Conservation (phyloP, 441 rosid genomes). For the Bruguiera hainesii region DNA sequence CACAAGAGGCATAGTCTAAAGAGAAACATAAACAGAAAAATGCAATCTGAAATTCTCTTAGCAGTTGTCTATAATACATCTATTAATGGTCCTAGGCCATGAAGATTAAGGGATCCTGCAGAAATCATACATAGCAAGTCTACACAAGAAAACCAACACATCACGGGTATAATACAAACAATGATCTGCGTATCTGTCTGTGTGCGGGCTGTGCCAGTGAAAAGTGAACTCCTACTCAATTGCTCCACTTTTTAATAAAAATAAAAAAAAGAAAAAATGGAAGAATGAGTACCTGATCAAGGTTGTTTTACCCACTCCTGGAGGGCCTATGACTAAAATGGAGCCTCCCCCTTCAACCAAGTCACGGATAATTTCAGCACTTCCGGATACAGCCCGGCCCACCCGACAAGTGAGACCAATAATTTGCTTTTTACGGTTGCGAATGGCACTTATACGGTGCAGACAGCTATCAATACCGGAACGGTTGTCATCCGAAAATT, state of each 20-base stretch:
- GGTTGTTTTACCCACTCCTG: conserved; percentile 97
- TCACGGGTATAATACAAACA: neutral
- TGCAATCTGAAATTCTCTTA: neutral
- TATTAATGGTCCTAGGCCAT: neutral
- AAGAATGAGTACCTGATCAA: conserved; percentile 64
- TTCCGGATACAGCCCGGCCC: conserved; percentile 85
- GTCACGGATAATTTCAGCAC: conserved; percentile 77
- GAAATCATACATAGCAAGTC: neutral
- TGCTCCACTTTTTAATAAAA: neutral
- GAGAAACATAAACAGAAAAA: neutral
- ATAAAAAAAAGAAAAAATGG: neutral
- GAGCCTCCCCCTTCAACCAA: conserved; percentile 85
- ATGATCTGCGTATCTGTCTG: too few species aligned
- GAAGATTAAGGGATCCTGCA: neutral
- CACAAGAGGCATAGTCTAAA: neutral
- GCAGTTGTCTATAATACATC: neutral
- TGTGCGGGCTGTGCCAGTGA: neutral
- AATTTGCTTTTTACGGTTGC: conserved; percentile 79
- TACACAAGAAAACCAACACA: neutral
- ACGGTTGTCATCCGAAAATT: conserved; percentile 89
- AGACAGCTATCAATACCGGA: conserved; percentile 83
- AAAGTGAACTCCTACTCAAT: conserved; percentile 10
- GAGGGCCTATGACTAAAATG: conserved; percentile 87
- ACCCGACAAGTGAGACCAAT: conserved; percentile 95
- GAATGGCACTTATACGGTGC: conserved; percentile 94